Conservation (phyloP, 2,329 filamentous ascomycete genomes). For the Diatrype stigma region DNA sequence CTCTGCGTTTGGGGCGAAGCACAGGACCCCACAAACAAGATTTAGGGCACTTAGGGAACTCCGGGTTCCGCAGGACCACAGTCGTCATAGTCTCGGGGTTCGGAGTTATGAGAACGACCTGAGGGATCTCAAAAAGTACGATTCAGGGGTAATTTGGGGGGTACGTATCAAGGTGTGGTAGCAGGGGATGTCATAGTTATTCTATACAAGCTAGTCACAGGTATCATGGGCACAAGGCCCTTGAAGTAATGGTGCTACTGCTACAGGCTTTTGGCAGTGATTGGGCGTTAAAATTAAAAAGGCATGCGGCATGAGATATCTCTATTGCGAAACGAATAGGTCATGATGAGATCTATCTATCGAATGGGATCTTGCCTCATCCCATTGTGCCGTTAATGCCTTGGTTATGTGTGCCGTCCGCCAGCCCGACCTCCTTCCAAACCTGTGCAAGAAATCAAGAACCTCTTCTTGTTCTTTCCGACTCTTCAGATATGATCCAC, state of each 20-base stretch:
- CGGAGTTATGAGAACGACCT: too few relatives aligned
- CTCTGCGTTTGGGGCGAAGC: neutral
- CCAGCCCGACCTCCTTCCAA: slow-evolving; percentile 29
- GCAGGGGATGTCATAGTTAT: too few relatives aligned
- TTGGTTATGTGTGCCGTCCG: slow-evolving; percentile 42
- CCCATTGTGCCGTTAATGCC: slow-evolving; percentile 43
- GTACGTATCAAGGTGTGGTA: too few relatives aligned
- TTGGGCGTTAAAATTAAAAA: too few relatives aligned
- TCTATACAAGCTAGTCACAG: too few relatives aligned
- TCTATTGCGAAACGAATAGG: neutral
- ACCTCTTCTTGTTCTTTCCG: slow-evolving; percentile 30
- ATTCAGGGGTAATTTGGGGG: too few relatives aligned
- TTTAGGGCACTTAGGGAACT: neutral
- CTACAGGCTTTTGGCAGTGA: too few relatives aligned
- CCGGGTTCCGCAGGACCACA: neutral
- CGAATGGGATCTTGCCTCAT: slow-evolving; percentile 17
- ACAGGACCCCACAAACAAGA: neutral
- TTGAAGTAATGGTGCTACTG: too few relatives aligned
- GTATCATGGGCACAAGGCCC: too few relatives aligned
- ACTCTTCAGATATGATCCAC: slow-evolving; percentile 25
- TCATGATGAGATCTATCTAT: neutral
- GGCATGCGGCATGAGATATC: neutral
- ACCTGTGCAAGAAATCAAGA: slow-evolving; percentile 27
- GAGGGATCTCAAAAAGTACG: too few relatives aligned
- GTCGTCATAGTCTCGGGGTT: too few relatives aligned